A percentile compares a stretch with the other conserved stretches of the same genome.
Evolutionary conservation across 2,329 filamentous ascomycete genomes (phyloP).

Genomic region (Phoma sp.): DNA sequence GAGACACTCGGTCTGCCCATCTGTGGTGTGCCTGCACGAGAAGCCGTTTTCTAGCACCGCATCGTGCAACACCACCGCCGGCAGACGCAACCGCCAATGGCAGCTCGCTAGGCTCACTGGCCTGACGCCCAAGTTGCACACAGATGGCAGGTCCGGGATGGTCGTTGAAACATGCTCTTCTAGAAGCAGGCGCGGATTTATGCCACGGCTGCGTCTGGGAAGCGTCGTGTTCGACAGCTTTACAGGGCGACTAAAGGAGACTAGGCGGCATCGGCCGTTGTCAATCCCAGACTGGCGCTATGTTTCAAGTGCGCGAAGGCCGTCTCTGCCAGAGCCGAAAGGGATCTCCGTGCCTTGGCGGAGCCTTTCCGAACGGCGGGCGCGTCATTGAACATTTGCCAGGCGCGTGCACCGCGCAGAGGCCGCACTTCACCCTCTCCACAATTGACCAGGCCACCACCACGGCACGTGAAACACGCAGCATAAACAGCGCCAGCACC

Average conservation of each 20-base stretch:
- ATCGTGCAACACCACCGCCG: not conserved
- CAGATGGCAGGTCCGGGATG: conserved; percentile 1
- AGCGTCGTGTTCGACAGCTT: conserved; percentile 6
- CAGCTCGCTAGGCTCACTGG: not conserved
- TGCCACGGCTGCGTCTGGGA: conserved; percentile 16
- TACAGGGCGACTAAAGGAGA: conserved; percentile 9
- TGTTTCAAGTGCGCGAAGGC: conserved; percentile 30
- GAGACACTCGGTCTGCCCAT: not conserved
- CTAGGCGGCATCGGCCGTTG: conserved; percentile 24
- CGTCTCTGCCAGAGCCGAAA: conserved; percentile 3
- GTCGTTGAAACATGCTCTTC: conserved; percentile 22
- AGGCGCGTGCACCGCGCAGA: not conserved
- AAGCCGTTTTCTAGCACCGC: conserved; percentile 3
- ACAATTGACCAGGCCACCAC: not conserved
- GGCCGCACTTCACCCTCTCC: conserved; percentile 3
- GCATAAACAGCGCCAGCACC: conserved; percentile 6
- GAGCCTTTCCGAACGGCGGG: conserved; percentile 12
- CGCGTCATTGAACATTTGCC: conserved; percentile 23
- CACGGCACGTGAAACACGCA: conserved; percentile 35
- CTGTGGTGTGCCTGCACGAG: conserved; percentile 8
- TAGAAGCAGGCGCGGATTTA: conserved; percentile 14
- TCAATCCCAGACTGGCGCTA: conserved; percentile 36
- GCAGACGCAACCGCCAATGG: not conserved
- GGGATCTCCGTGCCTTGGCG: conserved; percentile 10
- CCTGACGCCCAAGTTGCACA: not conserved